Conservation (phyloP, 176 grass and related monocot species). For the Urochloa ruziziensis region DNA sequence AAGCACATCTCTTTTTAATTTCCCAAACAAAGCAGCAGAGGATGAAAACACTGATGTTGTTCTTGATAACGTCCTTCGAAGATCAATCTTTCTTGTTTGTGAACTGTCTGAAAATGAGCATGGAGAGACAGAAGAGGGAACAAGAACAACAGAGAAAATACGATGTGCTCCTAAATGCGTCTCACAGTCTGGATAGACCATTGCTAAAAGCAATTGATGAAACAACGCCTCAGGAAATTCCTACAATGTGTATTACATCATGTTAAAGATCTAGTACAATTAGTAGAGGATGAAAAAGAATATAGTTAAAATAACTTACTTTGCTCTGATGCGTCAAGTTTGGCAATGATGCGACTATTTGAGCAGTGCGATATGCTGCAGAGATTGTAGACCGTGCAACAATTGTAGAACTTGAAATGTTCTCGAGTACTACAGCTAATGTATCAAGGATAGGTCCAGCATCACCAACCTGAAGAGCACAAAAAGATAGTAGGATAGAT, state of each 20-base stretch:
- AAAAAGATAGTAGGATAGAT: slow-evolving; percentile 29
- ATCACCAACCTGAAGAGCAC: slow-evolving; percentile 73
- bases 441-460: slow-evolving; percentile 92
- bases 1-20: slow-evolving; percentile 74
- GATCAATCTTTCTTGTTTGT: slow-evolving; percentile 37
- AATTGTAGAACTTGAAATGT: slow-evolving; percentile 56
- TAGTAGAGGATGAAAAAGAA: slow-evolving; percentile 11
- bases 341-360: slow-evolving; percentile 88
- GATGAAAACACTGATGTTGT: slow-evolving; percentile 94
- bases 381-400: slow-evolving; percentile 73
- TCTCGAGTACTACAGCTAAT: slow-evolving; percentile 84
- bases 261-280: slow-evolving; percentile 9
- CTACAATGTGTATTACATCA: slow-evolving; percentile 35
- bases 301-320: slow-evolving; percentile 48
- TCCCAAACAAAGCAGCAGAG: slow-evolving; percentile 93
- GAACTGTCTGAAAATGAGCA: slow-evolving; percentile 37
- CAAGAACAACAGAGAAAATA: slow-evolving; percentile 90
- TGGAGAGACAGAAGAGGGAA: slow-evolving; percentile 88
- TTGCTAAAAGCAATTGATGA: slow-evolving; percentile 87
- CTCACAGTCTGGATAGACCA: slow-evolving; percentile 86
- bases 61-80: slow-evolving; percentile 73
- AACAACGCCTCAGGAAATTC: slow-evolving; percentile 92
- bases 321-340: slow-evolving; percentile 78
- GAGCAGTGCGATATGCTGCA: slow-evolving; percentile 80
- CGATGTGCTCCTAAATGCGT: slow-evolving; percentile 77